These are phyloP conservation scores for Pyricularia sp. DNA, from an alignment of 2,329 filamentous ascomycete species.

Conservation along the genomic window DNA sequence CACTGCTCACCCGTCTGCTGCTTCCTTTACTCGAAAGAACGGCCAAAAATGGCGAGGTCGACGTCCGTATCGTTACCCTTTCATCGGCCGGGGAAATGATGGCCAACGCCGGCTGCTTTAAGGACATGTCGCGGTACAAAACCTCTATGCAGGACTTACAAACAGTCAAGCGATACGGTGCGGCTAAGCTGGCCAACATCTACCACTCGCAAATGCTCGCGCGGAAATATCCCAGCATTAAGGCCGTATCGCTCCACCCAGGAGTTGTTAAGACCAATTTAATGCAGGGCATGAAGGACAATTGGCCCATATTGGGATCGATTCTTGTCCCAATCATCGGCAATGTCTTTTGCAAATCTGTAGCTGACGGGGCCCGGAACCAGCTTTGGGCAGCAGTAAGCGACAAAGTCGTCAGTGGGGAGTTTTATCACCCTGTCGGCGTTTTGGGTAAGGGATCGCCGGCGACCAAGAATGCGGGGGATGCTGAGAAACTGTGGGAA, in stretches of 20 bases:
- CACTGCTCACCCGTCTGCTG: constrained; percentile 28
- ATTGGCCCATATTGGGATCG: neutral
- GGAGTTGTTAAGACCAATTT: constrained; percentile 2
- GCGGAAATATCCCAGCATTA: constrained; percentile 9
- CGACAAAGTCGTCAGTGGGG: constrained; percentile 17
- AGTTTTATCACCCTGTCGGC: constrained; percentile 24
- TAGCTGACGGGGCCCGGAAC: constrained; percentile 23
- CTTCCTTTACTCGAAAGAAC: constrained; percentile 16
- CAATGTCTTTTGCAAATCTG: neutral
- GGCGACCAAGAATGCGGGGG: constrained; percentile 13
- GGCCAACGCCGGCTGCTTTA: constrained; percentile 9
- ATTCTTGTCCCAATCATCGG: neutral
- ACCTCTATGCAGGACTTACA: constrained; percentile 11
- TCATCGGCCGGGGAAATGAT: constrained; percentile 10
- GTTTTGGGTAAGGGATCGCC: constrained; percentile 10
- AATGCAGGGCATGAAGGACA: constrained; percentile 13
- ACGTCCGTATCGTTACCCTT: constrained; percentile 17
- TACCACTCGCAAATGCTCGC: constrained; percentile 22
- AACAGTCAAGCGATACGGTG: constrained; percentile 25
- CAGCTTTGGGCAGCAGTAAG: constrained; percentile 32
- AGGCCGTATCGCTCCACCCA: neutral
- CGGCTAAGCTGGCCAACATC: constrained; percentile 35
- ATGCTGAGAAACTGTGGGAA: constrained; percentile 19
- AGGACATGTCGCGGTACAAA: constrained; percentile 7
- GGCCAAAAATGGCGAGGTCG: constrained; percentile 5